Evolutionary conservation across 805 yeast genomes (phyloP), one percentile per base, ranked within the genome.

Genomic region (Ogataea nakhonphanomensis): DNA sequence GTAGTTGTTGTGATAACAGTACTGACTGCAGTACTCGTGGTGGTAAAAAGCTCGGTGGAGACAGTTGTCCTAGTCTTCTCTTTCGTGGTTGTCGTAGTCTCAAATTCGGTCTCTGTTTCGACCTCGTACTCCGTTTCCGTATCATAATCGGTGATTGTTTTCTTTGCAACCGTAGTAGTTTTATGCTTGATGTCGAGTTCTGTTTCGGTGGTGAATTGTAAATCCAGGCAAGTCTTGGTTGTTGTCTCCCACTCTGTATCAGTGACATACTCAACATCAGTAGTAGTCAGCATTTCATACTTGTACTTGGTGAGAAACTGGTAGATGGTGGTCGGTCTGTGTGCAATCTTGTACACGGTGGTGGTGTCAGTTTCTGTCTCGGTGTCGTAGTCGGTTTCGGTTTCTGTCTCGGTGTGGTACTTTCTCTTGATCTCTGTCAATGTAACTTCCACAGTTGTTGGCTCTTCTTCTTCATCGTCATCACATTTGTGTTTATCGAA

Each of bases 281-380:
- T 44, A 6, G 45, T 49, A 15, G 50, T 45, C 7, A 35, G 14
- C 40, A 28, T 43, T 14, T 48, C 53, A 49, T 48, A 46, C 35
- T 48, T 45, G 35, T 25, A 37, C 34, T 49, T 47, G n/a, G 55
- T 51, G 24, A 46, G 15, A 15, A 44, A 43, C 27, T 38, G 39
- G 35, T 43, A 38, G 12, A 42, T 32, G 3, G 56, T 52, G 1
- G 56, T 51, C 9, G 54, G 56, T 9, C 30, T 26, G 8, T 40
- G 35, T 1, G 50, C 37, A 12, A 50, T 43, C 21, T 44, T 49
- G 44, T 30, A 51, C 2, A 44, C 51, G 1, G 54, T 51, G 5
- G 56, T 50, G 9, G 53, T 49, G 14, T 29, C 50, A 3, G 45
- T 38, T 10, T 31, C 44, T 1, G 46, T 44, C 24, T 52, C 51